A percentile compares a stretch with the other conserved stretches of the same genome.
These are phyloP conservation scores for Diplosphaera chodatii DNA, from an alignment of 139 green algal genomes.

Conservation along the genomic window DNA sequence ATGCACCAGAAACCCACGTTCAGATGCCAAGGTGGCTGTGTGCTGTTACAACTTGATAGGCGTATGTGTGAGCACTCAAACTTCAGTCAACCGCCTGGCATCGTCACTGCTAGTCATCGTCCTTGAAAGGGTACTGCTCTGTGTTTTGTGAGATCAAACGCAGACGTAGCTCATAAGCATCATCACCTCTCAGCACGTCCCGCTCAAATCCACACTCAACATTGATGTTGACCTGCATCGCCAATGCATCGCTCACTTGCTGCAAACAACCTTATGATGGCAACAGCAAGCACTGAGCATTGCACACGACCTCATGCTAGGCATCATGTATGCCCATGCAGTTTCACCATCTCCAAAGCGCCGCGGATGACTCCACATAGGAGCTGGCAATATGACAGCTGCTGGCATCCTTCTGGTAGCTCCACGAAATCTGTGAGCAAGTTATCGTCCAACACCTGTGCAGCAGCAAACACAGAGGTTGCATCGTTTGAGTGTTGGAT, in stretches of 20 bases:
- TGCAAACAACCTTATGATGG: not conserved
- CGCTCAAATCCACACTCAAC: slow-evolving; percentile 68
- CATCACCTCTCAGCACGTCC: slow-evolving; percentile 80
- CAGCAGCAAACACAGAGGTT: too few relatives aligned
- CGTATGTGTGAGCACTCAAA: too few relatives aligned
- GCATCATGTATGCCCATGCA: not conserved
- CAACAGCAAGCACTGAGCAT: not conserved
- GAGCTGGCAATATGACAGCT: slow-evolving; percentile 84
- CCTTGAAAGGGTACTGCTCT: slow-evolving; percentile 89
- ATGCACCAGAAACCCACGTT: too few relatives aligned
- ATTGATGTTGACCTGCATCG: slow-evolving; percentile 86
- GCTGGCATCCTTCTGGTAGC: slow-evolving; percentile 68
- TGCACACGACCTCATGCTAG: not conserved
- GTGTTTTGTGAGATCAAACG: slow-evolving; percentile 42
- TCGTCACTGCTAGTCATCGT: too few relatives aligned
- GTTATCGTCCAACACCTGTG: slow-evolving; percentile 83
- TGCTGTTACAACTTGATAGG: too few relatives aligned
- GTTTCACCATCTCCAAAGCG: slow-evolving; percentile 77
- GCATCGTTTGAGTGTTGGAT: too few relatives aligned
- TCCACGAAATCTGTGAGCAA: slow-evolving; percentile 95
- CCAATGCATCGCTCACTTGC: too few relatives aligned
- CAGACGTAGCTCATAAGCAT: slow-evolving; percentile 80
- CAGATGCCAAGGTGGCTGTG: too few relatives aligned
- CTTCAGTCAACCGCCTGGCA: too few relatives aligned
- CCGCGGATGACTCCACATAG: slow-evolving; percentile 87